Percentiles rank a stretch among this genome's conserved stretches.
Conservation (phyloP, 352 stramenopile species). For the Aphanomyces astaci region DNA sequence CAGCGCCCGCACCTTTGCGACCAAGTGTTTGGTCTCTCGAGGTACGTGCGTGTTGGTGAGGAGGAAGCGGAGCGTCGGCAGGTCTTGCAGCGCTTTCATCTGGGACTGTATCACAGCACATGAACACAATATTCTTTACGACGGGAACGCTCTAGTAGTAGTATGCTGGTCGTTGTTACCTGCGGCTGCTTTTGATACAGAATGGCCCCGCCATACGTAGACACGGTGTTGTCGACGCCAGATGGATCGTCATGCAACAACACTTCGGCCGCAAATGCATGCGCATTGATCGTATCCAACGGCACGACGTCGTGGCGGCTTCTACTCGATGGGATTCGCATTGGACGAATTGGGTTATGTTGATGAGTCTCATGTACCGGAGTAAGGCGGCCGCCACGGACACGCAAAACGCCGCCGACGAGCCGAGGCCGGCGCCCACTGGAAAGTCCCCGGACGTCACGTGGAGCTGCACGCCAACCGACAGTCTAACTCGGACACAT, state of each 20-base stretch:
- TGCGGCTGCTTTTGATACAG: slow-evolving; percentile 55
- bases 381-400: slow-evolving; percentile 58
- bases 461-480: slow-evolving; percentile 37
- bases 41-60: slow-evolving; percentile 88
- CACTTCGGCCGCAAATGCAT: slow-evolving; percentile 81
- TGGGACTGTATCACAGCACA: slow-evolving; percentile 37
- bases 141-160: too few relatives aligned
- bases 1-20: slow-evolving; percentile 58
- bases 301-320: not conserved
- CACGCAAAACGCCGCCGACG: slow-evolving; percentile 85
- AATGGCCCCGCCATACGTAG: slow-evolving; percentile 79
- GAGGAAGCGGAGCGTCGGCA: slow-evolving; percentile 52
- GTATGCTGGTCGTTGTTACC: too few relatives aligned
- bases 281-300: slow-evolving; percentile 63
- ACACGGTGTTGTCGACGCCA: slow-evolving; percentile 89
- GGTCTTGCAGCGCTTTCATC: slow-evolving; percentile 10
- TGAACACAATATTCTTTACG: too few relatives aligned
- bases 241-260: slow-evolving; percentile 87
- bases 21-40: slow-evolving; percentile 78
- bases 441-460: slow-evolving; percentile 50
- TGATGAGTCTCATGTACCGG: slow-evolving; percentile 35
- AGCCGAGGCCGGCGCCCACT: slow-evolving; percentile 86
- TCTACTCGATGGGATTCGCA: too few relatives aligned
- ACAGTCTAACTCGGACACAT: slow-evolving; percentile 11
- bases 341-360: too few relatives aligned